These are phyloP conservation scores for Cytospora schulzeri DNA, from an alignment of 2,329 filamentous ascomycete species.

Conservation along the genomic window DNA sequence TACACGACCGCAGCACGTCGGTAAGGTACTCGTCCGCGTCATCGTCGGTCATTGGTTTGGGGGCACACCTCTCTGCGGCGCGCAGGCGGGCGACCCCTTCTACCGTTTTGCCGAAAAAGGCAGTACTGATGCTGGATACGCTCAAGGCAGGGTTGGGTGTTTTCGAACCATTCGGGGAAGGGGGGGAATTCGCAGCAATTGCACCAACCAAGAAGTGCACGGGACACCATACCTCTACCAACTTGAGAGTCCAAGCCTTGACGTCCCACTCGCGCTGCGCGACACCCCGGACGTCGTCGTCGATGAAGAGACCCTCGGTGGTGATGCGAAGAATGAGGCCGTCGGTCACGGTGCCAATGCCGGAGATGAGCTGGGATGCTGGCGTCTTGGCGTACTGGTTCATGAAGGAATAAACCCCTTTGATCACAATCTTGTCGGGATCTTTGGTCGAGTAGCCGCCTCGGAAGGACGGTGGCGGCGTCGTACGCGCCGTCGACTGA, in stretches of 20 bases:
- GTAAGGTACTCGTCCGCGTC: constrained; percentile 67
- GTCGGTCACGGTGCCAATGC: constrained; percentile 83
- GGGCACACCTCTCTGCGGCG: constrained; percentile 50
- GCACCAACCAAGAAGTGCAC: constrained; percentile 58
- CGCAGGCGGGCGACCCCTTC: constrained; percentile 47
- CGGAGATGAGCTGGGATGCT: constrained; percentile 84
- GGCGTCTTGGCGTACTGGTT: constrained; percentile 88
- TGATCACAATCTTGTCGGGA: constrained; percentile 94
- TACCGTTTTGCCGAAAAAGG: constrained; percentile 49
- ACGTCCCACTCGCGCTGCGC: constrained; percentile 98
- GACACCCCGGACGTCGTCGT: constrained; percentile 88
- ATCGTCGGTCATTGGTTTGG: constrained; percentile 59
- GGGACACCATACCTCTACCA: constrained; percentile 84
- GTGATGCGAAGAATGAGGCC: constrained; percentile 90
- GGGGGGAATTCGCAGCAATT: constrained; percentile 44
- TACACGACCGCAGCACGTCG: constrained; percentile 66
- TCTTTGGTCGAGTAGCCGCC: constrained; percentile 84
- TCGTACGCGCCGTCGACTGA: constrained; percentile 79
- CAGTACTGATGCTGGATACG: constrained; percentile 42
- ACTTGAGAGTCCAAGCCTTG: constrained; percentile 95
- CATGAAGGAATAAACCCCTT: constrained; percentile 89
- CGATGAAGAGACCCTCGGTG: constrained; percentile 93
- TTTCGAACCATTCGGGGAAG: constrained; percentile 38
- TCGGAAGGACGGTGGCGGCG: constrained; percentile 76
- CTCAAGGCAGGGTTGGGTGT: constrained; percentile 33